Evolutionary conservation across 495 filamentous ascomycete species (phyloP), one percentile per base, ranked within the genome.

Genomic region (Friedmanniomyces simplex): DNA sequence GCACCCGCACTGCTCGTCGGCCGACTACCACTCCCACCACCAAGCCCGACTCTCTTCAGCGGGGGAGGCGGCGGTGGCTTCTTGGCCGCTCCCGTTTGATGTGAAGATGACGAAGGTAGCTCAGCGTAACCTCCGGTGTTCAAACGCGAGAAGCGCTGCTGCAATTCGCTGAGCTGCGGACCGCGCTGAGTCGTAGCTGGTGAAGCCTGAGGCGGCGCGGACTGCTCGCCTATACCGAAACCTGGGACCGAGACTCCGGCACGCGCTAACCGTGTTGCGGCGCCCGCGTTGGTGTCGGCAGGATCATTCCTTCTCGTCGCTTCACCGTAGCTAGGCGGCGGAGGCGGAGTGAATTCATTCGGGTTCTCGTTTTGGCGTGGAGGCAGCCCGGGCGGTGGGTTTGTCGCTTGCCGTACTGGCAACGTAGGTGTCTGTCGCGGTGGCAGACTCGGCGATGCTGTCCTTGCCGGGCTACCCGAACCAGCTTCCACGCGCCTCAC

Each of bases 231-330:
- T 59, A 95, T 94, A 16, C 86, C 86, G 42, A 96, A 74, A 0
- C 79, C 87, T 1, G 91, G 88, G 1, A 96, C 89, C 0, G 83
- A 87, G 43, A 96, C 76, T 2, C 91, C 91, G 6, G 90, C 84
- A 53, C 81, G 78, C 18, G 84, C 79, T 7, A 97, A 76, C 22
- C 89, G 77, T 36, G 72, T 74, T 34, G 87, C 66, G 18, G 89
- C 80, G 2, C 74, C 79, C 64, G 88, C 84, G 57, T 91, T 91
- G 24, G 91, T 48, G 0, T 18, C 7, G 70, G 63, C 58, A 49
- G 70, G 61, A 22, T 68, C 60, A 12, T 69, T 47, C 7, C 61
- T 47, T 21, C 66, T 66, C 11, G 69, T 63, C 36, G 63, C 67
- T 26, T 74, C 69, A 16, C 69, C 70, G 48, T 84, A 80, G 50